Percentiles rank a stretch among this genome's conserved stretches.
Conservation (phyloP, 352 stramenopile genomes). For the Aphanomyces stellatus region DNA sequence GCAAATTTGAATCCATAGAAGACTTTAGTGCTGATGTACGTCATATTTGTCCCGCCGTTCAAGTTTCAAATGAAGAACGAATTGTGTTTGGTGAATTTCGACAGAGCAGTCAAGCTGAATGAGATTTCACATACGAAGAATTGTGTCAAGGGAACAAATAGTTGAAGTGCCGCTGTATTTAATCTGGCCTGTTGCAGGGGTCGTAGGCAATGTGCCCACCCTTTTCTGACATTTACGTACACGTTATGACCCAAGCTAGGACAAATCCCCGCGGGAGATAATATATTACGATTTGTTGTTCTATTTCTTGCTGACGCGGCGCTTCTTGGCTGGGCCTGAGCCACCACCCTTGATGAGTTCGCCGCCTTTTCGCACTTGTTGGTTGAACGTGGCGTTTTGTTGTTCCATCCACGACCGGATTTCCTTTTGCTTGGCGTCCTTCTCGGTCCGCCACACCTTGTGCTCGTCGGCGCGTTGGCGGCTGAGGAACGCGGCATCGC, state of each 20-base stretch:
- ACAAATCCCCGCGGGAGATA: no score
- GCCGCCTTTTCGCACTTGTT: conserved; percentile 93
- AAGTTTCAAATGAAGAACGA: not conserved
- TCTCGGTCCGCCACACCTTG: conserved; percentile 51
- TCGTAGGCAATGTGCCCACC: no score
- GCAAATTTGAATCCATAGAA: not conserved
- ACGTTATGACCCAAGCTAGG: no score
- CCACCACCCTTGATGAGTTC: conserved; percentile 93
- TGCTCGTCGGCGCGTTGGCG: conserved; percentile 89
- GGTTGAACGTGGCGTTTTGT: conserved; percentile 96
- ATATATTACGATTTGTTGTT: not conserved
- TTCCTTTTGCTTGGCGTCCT: conserved; percentile 89
- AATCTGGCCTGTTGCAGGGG: no score
- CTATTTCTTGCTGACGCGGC: conserved; percentile 44
- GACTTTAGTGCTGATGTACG: not conserved
- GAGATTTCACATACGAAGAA: no score
- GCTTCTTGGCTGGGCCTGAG: conserved; percentile 48
- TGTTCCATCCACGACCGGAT: conserved; percentile 94
- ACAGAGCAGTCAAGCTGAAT: no score
- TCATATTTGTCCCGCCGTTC: not conserved
- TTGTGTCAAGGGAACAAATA: no score
- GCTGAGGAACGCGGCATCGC: conserved; percentile 92
- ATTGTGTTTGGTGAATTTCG: not conserved
- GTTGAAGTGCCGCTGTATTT: no score
- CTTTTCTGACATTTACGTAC: no score